A percentile compares a stretch with the other conserved stretches of the same genome.
phyloP scores from a whole-genome alignment of 2,329 filamentous ascomycete species.

The Paracamarosporium sp. region DNA sequence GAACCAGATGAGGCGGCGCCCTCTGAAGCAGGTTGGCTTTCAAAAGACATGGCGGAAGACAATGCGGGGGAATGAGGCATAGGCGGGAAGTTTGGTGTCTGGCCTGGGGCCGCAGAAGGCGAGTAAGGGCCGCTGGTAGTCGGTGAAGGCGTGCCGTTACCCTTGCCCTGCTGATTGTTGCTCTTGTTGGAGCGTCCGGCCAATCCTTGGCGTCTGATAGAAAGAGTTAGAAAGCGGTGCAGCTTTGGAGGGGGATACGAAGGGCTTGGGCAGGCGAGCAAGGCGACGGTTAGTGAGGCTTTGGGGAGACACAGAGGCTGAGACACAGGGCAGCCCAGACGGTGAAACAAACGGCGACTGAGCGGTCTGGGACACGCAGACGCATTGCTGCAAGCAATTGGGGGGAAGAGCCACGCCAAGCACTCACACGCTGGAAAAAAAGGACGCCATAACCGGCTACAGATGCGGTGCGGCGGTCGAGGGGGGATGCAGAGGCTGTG shows the following conservation, averaged over 20 bases:
- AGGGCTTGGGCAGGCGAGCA: conserved; percentile 10
- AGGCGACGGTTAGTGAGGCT: conserved; percentile 15
- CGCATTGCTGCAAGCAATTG: conserved; percentile 30
- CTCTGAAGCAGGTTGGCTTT: conserved; percentile 60
- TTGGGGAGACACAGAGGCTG: conserved; percentile 17
- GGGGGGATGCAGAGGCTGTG: conserved; percentile 16
- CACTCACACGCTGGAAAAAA: conserved; percentile 53
- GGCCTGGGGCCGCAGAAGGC: conserved; percentile 42
- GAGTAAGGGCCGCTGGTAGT: conserved; percentile 36
- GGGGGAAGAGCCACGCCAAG: conserved; percentile 39
- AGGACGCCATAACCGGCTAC: conserved; percentile 44
- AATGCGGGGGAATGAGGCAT: conserved; percentile 44
- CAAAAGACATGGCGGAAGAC: conserved; percentile 66
- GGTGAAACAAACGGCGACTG: conserved; percentile 36
- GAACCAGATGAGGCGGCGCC: conserved; percentile 57
- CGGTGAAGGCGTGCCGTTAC: conserved; percentile 43
- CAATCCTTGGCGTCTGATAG: conserved; percentile 49
- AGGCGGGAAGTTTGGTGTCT: conserved; percentile 40
- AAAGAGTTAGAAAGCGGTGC: conserved; percentile 24
- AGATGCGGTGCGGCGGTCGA: conserved; percentile 4
- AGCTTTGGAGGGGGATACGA: neutral
- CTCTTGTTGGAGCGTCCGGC: conserved; percentile 51
- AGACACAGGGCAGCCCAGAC: conserved; percentile 24
- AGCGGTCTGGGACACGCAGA: conserved; percentile 26
- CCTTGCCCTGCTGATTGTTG: conserved; percentile 44